Percentiles rank a stretch among this genome's conserved stretches.
These are phyloP conservation scores for Chionographis japonica DNA, from an alignment of 106 monocot genomes.

Conservation along the genomic window DNA sequence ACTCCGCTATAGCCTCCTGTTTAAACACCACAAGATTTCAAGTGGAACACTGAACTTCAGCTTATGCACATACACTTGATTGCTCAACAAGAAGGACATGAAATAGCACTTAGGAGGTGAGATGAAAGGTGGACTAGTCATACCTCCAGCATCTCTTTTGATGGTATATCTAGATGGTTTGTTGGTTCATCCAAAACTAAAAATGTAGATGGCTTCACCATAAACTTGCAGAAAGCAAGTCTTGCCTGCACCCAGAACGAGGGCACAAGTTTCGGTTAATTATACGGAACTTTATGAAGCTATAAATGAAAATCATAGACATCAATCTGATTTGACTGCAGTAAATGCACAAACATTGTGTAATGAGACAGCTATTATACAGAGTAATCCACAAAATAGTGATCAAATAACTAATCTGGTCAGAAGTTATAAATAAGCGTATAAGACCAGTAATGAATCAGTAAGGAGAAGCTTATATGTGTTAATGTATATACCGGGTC, in stretches of 20 bases:
- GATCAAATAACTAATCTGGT: too few relatives aligned
- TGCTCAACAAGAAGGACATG: background rate
- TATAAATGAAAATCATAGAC: too few relatives aligned
- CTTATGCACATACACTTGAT: too few relatives aligned
- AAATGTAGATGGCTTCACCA: conserved; percentile 97
- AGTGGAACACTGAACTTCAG: background rate
- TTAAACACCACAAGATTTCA: conserved; percentile 4
- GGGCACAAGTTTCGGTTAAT: too few relatives aligned
- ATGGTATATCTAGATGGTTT: conserved; percentile 98
- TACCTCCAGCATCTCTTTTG: conserved; percentile 99
- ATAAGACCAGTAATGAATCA: too few relatives aligned
- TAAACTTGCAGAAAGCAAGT: conserved; percentile 98
- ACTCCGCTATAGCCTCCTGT: conserved; percentile 97
- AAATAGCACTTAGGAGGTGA: background rate
- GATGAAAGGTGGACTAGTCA: conserved; percentile 3
- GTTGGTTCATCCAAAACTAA: conserved; percentile 97
- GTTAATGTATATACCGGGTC: too few relatives aligned
- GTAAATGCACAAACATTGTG: too few relatives aligned
- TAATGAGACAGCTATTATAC: too few relatives aligned
- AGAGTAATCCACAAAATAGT: too few relatives aligned
- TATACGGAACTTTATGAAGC: background rate
- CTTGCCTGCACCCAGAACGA: conserved; percentile 55
- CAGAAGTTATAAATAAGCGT: too few relatives aligned
- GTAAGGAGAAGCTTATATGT: too few relatives aligned
- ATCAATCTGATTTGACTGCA: too few relatives aligned